Evolutionary conservation across 208 protist genomes (phyloP).

Genomic region (Leishmania turanica): DNA sequence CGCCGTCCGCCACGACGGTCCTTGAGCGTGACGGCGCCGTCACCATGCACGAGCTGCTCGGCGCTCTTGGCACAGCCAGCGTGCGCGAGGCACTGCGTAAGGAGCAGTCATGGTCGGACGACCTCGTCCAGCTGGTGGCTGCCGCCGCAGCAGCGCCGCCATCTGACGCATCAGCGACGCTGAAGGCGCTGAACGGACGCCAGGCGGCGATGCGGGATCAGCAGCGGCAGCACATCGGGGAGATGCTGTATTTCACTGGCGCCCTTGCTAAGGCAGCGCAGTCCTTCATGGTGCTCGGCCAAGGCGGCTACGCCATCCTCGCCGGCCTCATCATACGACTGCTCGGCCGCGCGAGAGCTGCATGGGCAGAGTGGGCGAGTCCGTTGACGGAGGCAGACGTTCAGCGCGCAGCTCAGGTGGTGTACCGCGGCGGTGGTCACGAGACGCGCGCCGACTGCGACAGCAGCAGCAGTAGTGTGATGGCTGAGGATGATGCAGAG

Average conservation of each 20-base stretch:
- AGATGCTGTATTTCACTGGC: constrained; percentile 28
- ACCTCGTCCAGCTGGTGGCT: constrained; percentile 5
- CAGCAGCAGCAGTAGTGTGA: background rate
- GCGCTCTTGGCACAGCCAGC: constrained; percentile 10
- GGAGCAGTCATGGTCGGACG: constrained; percentile 11
- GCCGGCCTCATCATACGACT: constrained; percentile 8
- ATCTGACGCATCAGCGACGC: background rate
- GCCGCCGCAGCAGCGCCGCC: background rate
- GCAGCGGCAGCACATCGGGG: constrained; percentile 18
- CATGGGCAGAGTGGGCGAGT: constrained; percentile 31
- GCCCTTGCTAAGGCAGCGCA: constrained; percentile 27
- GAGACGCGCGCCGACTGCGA: background rate
- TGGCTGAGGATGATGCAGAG: background rate
- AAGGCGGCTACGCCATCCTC: constrained; percentile 19
- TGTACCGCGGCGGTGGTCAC: background rate
- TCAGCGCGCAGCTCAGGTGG: background rate
- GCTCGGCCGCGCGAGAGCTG: constrained; percentile 14
- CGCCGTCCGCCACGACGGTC: background rate
- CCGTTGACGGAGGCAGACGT: constrained; percentile 3
- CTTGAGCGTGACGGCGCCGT: background rate
- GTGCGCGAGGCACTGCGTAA: constrained; percentile 17
- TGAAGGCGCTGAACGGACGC: background rate
- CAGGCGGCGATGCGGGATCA: constrained; percentile 3
- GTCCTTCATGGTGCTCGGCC: constrained; percentile 25
- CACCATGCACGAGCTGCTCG: constrained; percentile 27